Percentiles rank a stretch among this genome's conserved stretches.
phyloP scores from a whole-genome alignment of 179 eudicot species.

The Beta macrorhiza region DNA sequence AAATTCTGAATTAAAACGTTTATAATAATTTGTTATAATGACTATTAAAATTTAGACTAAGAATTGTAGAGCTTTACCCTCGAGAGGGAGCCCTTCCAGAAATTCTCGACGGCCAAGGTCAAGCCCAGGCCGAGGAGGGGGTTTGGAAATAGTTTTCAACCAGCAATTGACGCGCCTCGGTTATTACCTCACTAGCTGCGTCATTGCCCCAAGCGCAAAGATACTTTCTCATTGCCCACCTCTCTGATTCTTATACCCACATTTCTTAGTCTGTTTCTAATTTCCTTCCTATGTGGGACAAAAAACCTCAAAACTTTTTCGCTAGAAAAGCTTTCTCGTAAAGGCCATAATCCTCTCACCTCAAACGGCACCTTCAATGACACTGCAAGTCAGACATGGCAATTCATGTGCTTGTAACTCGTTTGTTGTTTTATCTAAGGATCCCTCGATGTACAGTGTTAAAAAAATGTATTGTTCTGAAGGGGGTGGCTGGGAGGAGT shows the following conservation, averaged over 20 bases:
- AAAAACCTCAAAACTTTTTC: no score
- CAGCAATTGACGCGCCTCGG: conserved; percentile 50
- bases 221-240: fast-evolving
- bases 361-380: conserved; percentile 11
- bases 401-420: conserved; percentile 13
- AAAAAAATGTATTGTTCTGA: neutral
- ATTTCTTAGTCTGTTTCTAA: neutral
- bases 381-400: conserved; percentile 19
- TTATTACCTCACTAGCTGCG: conserved; percentile 45
- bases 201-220: conserved; percentile 50
- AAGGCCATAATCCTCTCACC: no score
- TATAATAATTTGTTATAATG: no score
- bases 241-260: neutral
- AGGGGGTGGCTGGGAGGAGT: neutral
- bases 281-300: conserved; percentile 17
- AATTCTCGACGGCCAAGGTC: conserved; percentile 40
- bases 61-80: conserved; percentile 36
- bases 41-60: neutral
- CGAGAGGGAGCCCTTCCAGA: conserved; percentile 41
- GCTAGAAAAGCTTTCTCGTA: no score
- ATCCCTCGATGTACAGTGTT: neutral
- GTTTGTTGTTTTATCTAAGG: neutral
- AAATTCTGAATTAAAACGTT: no score
- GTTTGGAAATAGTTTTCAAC: conserved; percentile 48
- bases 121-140: conserved; percentile 42